Evolutionary conservation across 2,329 filamentous ascomycete species (phyloP).

Genomic region (Epichloe aotearoae): DNA sequence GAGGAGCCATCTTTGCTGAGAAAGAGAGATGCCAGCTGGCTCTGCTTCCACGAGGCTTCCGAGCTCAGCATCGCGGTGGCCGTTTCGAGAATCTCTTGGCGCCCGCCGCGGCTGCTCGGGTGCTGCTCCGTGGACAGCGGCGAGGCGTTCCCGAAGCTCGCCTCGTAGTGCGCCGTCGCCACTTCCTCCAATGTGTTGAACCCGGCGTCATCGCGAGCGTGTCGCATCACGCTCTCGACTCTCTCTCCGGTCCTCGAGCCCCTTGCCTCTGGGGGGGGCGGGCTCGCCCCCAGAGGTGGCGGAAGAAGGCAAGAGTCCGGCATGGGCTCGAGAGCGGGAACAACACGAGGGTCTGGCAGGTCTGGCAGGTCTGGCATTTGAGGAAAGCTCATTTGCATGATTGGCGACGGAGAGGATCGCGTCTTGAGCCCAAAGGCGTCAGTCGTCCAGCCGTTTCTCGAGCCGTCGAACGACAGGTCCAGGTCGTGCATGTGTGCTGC

Average conservation of each 20-base stretch:
- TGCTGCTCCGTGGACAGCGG: slow-evolving; percentile 14
- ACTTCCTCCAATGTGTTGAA: slow-evolving; percentile 15
- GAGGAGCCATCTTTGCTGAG: slow-evolving; percentile 5
- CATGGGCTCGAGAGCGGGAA: background rate
- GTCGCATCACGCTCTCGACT: slow-evolving; percentile 12
- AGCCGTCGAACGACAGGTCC: slow-evolving; percentile 11
- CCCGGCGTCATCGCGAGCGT: slow-evolving; percentile 11
- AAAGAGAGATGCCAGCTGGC: slow-evolving; percentile 7
- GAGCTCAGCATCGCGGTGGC: slow-evolving; percentile 10
- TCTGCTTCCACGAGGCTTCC: slow-evolving; percentile 5
- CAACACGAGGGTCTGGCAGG: background rate
- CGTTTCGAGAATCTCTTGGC: slow-evolving; percentile 15
- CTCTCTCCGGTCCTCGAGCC: slow-evolving; percentile 9
- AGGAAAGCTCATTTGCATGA: slow-evolving; percentile 4
- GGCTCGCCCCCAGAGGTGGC: background rate
- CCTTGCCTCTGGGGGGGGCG: background rate
- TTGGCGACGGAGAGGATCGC: slow-evolving; percentile 3
- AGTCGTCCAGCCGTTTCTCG: slow-evolving; percentile 9
- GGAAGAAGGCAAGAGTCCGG: background rate
- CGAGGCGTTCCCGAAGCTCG: slow-evolving; percentile 9
- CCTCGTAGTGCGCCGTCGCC: slow-evolving; percentile 15
- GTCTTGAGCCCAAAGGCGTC: slow-evolving; percentile 7
- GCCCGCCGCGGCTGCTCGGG: slow-evolving; percentile 13
- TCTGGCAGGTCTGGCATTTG: background rate
- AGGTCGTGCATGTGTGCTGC: slow-evolving; percentile 6